A percentile compares a stretch with the other conserved stretches of the same genome.
These are phyloP conservation scores for Tarenaya hassleriana DNA, from an alignment of 345 rosid genomes.

Conservation along the genomic window DNA sequence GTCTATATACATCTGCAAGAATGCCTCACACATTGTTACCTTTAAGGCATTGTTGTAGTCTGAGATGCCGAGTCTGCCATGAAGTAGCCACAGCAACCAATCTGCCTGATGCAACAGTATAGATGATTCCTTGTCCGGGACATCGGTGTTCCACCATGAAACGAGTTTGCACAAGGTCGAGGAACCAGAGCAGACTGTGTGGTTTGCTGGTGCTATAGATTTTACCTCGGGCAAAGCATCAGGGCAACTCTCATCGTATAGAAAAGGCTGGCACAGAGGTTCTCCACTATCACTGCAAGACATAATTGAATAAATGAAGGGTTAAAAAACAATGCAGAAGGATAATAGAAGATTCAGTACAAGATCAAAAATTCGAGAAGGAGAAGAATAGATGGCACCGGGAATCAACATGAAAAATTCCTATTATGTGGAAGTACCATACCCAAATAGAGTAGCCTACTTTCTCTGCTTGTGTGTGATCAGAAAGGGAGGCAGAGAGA, in stretches of 20 bases:
- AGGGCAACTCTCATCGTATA: slow-evolving; percentile 73
- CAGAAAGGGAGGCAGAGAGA: too few relatives aligned
- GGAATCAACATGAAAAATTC: too few relatives aligned
- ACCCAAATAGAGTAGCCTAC: too few relatives aligned
- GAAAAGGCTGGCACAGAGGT: slow-evolving; percentile 59
- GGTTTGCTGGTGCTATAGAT: slow-evolving; percentile 81
- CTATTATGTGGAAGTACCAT: slow-evolving; percentile 1
- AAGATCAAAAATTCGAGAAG: background rate
- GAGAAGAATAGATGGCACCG: too few relatives aligned
- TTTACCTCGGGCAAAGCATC: slow-evolving; percentile 65
- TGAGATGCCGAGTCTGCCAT: slow-evolving; percentile 80
- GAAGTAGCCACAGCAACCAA: slow-evolving; percentile 95
- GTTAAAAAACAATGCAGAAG: slow-evolving; percentile 1
- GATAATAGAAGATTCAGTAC: background rate
- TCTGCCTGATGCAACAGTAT: slow-evolving; percentile 83
- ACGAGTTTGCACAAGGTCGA: slow-evolving; percentile 91
- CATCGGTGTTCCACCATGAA: slow-evolving; percentile 67
- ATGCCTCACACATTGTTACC: slow-evolving; percentile 29
- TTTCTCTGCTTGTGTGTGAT: too few relatives aligned
- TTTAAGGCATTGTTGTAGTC: slow-evolving; percentile 91
- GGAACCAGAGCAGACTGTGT: slow-evolving; percentile 82
- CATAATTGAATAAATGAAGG: slow-evolving; percentile 10
- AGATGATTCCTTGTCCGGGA: slow-evolving; percentile 43
- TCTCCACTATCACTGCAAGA: slow-evolving; percentile 57
- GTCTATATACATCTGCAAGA: too few relatives aligned